Evolutionary conservation across 352 stramenopile species (phyloP).

Genomic region (Globisporangium barbulae): DNA sequence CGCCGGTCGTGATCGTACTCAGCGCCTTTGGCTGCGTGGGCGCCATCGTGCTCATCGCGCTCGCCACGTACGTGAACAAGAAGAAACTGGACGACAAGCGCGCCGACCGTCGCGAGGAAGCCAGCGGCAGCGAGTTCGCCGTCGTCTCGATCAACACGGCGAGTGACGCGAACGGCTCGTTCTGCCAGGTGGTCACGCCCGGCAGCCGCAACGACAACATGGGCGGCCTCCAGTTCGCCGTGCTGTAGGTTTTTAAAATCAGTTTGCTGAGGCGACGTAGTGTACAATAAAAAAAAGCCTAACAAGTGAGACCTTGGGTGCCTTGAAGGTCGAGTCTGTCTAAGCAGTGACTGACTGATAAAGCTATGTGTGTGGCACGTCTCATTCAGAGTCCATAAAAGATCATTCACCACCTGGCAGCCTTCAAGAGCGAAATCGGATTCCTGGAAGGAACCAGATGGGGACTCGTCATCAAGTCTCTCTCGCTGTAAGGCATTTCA

Average conservation of each 20-base stretch:
- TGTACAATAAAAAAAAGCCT: not conserved
- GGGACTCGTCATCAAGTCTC: not conserved
- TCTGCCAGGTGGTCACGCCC: constrained; percentile 25
- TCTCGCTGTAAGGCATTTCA: not conserved
- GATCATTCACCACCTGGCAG: not conserved
- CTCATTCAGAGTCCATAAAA: not conserved
- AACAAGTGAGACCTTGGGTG: not conserved
- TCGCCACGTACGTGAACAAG: constrained; percentile 28
- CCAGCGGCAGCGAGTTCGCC: constrained; percentile 3
- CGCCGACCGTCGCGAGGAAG: constrained; percentile 17
- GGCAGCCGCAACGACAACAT: not conserved
- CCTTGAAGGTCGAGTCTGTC: not conserved
- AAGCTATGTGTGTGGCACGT: not conserved
- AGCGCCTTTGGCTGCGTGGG: constrained; percentile 21
- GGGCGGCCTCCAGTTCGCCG: not conserved
- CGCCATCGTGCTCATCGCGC: constrained; percentile 22
- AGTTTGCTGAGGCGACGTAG: not conserved
- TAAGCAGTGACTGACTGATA: not conserved
- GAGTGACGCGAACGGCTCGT: constrained; percentile 17
- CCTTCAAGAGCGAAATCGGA: too few species aligned
- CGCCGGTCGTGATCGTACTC: constrained; percentile 26
- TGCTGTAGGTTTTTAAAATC: not conserved
- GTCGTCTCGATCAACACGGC: constrained; percentile 4
- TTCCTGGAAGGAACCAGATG: not conserved
- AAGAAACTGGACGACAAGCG: constrained; percentile 22